phyloP scores from a whole-genome alignment of 2,329 filamentous ascomycete species.

The Tricladium varicosporioides region DNA sequence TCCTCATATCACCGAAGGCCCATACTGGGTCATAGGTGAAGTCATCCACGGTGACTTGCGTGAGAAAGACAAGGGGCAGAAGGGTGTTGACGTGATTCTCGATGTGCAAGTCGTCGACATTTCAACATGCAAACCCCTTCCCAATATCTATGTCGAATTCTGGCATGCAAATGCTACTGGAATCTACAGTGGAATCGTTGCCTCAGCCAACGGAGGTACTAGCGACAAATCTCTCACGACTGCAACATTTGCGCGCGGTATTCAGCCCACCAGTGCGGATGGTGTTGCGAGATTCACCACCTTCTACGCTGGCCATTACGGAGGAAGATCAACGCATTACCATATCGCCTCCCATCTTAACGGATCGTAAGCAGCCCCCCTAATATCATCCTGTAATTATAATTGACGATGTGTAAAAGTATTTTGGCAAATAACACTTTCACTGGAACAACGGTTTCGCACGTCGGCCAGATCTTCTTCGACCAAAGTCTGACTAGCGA shows the following conservation, averaged over 20 bases:
- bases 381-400: too few species aligned
- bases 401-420: too few species aligned
- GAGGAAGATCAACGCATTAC: slow-evolving; percentile 45
- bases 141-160: slow-evolving; percentile 37
- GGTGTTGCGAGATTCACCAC: slow-evolving; percentile 43
- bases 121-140: slow-evolving; percentile 39
- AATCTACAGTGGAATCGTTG: slow-evolving; percentile 41
- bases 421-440: slow-evolving; percentile 45
- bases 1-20: slow-evolving; percentile 50
- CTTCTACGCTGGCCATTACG: slow-evolving; percentile 46
- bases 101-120: slow-evolving; percentile 41
- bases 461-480: slow-evolving; percentile 65
- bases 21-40: slow-evolving; percentile 46
- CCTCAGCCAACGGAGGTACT: slow-evolving; percentile 42
- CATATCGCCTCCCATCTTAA: slow-evolving; percentile 47
- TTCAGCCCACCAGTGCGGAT: slow-evolving; percentile 40
- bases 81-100: slow-evolving; percentile 37
- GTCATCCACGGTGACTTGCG: slow-evolving; percentile 36
- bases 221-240: slow-evolving; percentile 38
- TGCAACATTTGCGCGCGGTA: slow-evolving; percentile 42
- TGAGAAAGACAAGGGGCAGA: slow-evolving; percentile 36
- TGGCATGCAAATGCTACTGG: slow-evolving; percentile 42
- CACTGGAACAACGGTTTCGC: slow-evolving; percentile 48
- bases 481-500: slow-evolving; percentile 54
- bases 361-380: too few species aligned